Base-by-base conservation (phyloP, 2,329 filamentous ascomycete species). In the Penicillium olsonii region DNA sequence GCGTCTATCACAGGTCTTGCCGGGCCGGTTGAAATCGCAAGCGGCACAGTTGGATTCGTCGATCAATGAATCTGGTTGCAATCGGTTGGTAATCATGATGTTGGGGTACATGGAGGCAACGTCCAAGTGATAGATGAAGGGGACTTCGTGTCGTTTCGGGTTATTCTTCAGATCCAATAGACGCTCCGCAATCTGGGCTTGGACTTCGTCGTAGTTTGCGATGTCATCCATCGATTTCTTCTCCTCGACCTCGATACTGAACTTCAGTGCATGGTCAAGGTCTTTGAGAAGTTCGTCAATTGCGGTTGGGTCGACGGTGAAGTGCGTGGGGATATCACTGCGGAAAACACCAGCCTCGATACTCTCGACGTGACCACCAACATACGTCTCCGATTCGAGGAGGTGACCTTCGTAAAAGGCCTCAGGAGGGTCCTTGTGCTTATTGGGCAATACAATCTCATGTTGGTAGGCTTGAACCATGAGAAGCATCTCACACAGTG, bases 31-130 rank as follows among this genome's bases (percentile, higher is more conserved):
- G 78, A 99, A 99, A 69, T 99, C 95, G 71, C 95, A 99, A 10
- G 94, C 92, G 2, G 94, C 94, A 64, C 95, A 99, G 63, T 96
- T 90, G 0, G 92, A 90, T 68, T 99, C 95, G 40, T 92, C 79
- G 45, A 99, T 95, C 91, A 99, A 95, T n/a, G 94, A 97, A 70
- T 99, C 94, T 0, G 94, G 94, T 62, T 99, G 94, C 39, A 99
- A 74, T 69, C 94, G 88, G 70, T 99, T 99, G 1, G 94, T 99
- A 2, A 95, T 99, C 95, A 99, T 99, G 69, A 99, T 99, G 71
- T 99, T 99, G 9, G 94, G 94, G 68, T 99, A 99, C 94, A 99
- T 99, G 52, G 94, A 96, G 15, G 94, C 94, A 50, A 99, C 95
- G 67, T 99, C 94, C 74, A 99, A 78, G 79, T 99, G 94, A 73